These are phyloP conservation scores for Mycena indigotica DNA, from an alignment of 768 basidiomycete genomes.

Conservation along the genomic window DNA sequence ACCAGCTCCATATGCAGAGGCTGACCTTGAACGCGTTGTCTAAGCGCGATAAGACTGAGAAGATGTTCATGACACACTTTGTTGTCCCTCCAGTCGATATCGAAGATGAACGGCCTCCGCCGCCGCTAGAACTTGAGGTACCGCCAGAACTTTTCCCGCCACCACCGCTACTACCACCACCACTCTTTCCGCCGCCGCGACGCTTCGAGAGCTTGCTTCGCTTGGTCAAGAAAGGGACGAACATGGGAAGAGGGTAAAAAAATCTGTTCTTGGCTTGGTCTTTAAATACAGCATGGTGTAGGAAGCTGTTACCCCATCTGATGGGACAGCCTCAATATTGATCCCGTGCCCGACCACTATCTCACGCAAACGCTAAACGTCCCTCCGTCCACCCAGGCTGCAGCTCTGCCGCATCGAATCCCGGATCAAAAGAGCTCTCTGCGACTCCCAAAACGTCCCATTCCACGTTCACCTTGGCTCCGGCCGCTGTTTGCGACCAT, in stretches of 20 bases:
- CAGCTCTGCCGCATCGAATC: conserved; percentile 16
- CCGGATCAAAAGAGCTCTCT: conserved; percentile 15
- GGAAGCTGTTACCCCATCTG: too few relatives aligned
- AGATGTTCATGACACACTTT: not conserved
- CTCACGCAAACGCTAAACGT: conserved; percentile 11
- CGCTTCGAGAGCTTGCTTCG: conserved; percentile 11
- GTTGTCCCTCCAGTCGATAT: conserved; percentile 6
- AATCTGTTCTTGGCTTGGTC: not conserved
- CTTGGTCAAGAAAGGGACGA: conserved; percentile 13
- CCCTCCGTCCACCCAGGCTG: conserved; percentile 19
- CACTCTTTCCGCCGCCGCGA: conserved; percentile 12
- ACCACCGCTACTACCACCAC: not conserved
- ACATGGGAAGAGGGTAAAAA: conserved; percentile 9
- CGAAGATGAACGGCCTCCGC: not conserved
- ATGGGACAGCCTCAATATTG: conserved; percentile 2
- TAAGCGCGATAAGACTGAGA: not conserved
- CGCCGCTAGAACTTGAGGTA: not conserved
- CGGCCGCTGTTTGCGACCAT: conserved; percentile 13
- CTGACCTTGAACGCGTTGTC: conserved; percentile 7
- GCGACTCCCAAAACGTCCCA: conserved; percentile 19
- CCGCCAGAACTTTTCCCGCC: not conserved
- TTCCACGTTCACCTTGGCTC: conserved; percentile 11
- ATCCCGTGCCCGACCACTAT: not conserved
- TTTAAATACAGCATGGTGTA: not conserved
- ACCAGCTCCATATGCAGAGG: conserved; percentile 36